A percentile compares a stretch with the other conserved stretches of the same genome.
These are phyloP conservation scores for Blastobotrys elegans DNA, from an alignment of 1,139 yeast genomes.

Conservation along the genomic window DNA sequence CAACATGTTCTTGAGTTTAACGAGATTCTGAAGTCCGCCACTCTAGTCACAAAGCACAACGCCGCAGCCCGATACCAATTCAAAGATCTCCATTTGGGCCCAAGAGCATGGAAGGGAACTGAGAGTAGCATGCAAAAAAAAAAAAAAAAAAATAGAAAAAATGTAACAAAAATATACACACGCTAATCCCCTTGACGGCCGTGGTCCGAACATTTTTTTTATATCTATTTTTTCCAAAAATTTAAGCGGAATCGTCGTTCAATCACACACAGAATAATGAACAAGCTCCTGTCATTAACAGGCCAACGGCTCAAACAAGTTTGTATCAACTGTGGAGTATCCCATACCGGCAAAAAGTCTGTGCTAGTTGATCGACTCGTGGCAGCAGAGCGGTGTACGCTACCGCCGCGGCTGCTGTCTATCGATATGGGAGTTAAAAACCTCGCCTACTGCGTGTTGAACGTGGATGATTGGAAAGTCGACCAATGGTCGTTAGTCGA, in stretches of 20 bases:
- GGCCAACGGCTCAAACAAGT: conserved; percentile 10
- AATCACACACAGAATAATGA: background rate
- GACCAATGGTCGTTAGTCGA: background rate
- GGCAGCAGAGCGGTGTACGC: background rate
- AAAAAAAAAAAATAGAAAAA: too few relatives aligned
- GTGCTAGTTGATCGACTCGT: conserved; percentile 18
- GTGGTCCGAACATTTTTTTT: too few relatives aligned
- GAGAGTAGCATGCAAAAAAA: too few relatives aligned
- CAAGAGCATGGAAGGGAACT: too few relatives aligned
- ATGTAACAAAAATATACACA: background rate
- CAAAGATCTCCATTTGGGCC: too few relatives aligned
- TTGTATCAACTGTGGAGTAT: conserved; percentile 24
- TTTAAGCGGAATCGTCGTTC: too few relatives aligned
- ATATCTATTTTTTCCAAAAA: too few relatives aligned
- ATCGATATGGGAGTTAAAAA: conserved; percentile 44
- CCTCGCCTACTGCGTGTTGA: conserved; percentile 37
- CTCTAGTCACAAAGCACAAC: too few relatives aligned
- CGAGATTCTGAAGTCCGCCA: too few relatives aligned
- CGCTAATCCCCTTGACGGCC: too few relatives aligned
- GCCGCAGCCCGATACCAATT: too few relatives aligned
- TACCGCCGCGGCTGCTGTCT: conserved; percentile 28
- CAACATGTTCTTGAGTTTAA: too few relatives aligned
- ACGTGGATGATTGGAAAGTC: background rate
- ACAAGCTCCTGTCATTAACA: background rate
- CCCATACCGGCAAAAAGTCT: conserved; percentile 24